These are phyloP conservation scores for Chlorella sorokiniana DNA, from an alignment of 139 green algal genomes.

Conservation along the genomic window DNA sequence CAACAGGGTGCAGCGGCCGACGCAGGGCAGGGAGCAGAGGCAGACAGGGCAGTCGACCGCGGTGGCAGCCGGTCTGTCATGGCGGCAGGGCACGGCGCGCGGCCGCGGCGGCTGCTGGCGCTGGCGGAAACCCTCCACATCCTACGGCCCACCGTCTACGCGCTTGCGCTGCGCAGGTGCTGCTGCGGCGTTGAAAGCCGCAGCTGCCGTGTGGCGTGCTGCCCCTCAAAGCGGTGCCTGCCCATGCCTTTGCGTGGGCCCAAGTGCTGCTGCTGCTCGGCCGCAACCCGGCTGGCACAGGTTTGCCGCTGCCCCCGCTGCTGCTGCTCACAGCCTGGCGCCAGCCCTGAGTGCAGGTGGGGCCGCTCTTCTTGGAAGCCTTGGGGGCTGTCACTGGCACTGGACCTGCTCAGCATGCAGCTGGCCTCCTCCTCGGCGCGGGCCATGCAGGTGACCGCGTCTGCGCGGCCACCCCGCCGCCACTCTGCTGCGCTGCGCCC, in stretches of 20 bases:
- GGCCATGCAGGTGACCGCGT: background rate
- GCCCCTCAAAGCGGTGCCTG: too few relatives aligned
- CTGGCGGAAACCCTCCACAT: conserved; percentile 74
- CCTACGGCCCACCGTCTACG: conserved; percentile 75
- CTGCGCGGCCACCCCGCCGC: too few relatives aligned
- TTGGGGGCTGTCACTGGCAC: conserved; percentile 55
- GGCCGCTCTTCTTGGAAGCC: conserved; percentile 62
- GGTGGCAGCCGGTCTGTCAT: background rate
- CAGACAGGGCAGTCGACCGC: background rate
- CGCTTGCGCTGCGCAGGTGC: conserved; percentile 56
- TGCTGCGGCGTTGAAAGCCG: too few relatives aligned
- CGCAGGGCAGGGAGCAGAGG: background rate
- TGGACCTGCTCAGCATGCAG: conserved; percentile 55
- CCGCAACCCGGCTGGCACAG: too few relatives aligned
- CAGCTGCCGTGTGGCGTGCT: too few relatives aligned
- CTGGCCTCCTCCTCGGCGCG: conserved; percentile 16
- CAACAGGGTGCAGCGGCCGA: background rate
- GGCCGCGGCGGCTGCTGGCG: conserved; percentile 55
- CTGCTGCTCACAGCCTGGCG: background rate
- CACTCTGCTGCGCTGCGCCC: too few relatives aligned
- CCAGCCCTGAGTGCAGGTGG: conserved; percentile 38
- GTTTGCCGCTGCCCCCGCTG: too few relatives aligned
- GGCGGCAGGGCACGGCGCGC: background rate
- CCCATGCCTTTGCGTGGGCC: too few relatives aligned
- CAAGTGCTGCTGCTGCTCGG: too few relatives aligned